Base-by-base conservation (phyloP, 495 filamentous ascomycete genomes). In the Aspergillus sparsus region DNA sequence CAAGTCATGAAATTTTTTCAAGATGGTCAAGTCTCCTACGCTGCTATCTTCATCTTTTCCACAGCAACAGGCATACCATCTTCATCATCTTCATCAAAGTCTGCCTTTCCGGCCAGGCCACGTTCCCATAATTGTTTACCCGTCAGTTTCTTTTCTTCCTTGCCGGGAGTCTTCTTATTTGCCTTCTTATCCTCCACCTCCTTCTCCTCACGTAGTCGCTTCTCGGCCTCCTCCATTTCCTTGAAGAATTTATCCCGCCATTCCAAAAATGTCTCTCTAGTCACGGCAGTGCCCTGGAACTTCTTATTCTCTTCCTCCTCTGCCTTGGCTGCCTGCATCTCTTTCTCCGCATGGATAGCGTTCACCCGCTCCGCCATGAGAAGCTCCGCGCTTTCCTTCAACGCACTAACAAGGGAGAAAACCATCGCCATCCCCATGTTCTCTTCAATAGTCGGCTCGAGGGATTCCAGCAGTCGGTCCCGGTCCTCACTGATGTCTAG, bases 401-500 rank as follows among this genome's bases (percentile, higher is more conserved):
- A 74, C 3, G 89, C 85, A 41, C 87, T 89, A 34, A 92, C 86
- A 15, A 99, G 77, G 0, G 93, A 91, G 74, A 97, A 99, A 0
- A 99, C 81, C 94, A 99, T 99, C n/a, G 91, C 89, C 85, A 96
- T 97, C 34, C 94, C 94, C 37, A 98, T 70, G 60, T 92, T 98
- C 73, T 98, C 94, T 60, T 89, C 84, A 34, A 97, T 87, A 0
- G 85, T 87, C 3, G 83, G 79, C 44, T 85, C 69, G 13, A 98
- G 79, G 4, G 83, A 78, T 46, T 83, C 75, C 10, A 97, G 83
- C 2, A 99, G 82, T 44, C 71, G 71, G 41, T 81, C 80, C 62
- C 88, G 89, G 77, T 98, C 95, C 21, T 80, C 78, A 59, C 83
- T 80, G 54, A 89, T 68, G 60, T 83, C 78, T 59, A 91, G 75